A percentile compares a stretch with the other conserved stretches of the same genome.
These are phyloP conservation scores for Wakefieldia striispora DNA, from an alignment of 768 basidiomycete species.

Conservation along the genomic window DNA sequence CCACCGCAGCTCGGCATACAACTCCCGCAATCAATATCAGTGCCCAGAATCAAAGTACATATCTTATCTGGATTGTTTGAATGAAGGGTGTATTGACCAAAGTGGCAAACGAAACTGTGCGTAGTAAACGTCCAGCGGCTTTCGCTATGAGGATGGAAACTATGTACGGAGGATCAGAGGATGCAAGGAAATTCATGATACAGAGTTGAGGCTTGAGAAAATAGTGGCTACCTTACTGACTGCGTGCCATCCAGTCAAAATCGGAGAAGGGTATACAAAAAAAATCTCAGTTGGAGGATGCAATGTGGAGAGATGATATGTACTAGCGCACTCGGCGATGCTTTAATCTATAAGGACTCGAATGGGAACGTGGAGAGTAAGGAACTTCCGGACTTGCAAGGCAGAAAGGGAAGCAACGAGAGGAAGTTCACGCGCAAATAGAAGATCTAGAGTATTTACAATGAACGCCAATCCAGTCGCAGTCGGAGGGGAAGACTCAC, in stretches of 20 bases:
- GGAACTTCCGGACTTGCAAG: neutral
- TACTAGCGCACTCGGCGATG: slow-evolving; percentile 12
- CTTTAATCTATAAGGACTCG: slow-evolving; percentile 6
- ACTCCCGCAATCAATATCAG: neutral
- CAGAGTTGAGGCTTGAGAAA: no score
- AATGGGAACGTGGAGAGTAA: neutral
- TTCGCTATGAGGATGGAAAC: no score
- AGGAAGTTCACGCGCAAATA: neutral
- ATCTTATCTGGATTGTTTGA: no score
- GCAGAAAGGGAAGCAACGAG: neutral
- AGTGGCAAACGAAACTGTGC: no score
- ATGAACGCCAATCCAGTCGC: slow-evolving; percentile 3
- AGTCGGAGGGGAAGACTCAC: slow-evolving; percentile 6
- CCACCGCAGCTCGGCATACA: neutral
- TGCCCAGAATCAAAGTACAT: no score
- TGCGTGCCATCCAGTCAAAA: neutral
- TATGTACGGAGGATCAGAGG: no score
- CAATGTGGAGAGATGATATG: slow-evolving; percentile 8
- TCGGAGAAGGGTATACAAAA: neutral
- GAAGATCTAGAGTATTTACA: neutral
- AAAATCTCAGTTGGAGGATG: slow-evolving; percentile 1
- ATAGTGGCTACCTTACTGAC: no score
- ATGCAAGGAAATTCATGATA: no score
- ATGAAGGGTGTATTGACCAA: no score
- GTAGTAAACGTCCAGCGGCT: no score